Conservation (phyloP, 805 yeast genomes). For the Metschnikowia lochheadii region DNA sequence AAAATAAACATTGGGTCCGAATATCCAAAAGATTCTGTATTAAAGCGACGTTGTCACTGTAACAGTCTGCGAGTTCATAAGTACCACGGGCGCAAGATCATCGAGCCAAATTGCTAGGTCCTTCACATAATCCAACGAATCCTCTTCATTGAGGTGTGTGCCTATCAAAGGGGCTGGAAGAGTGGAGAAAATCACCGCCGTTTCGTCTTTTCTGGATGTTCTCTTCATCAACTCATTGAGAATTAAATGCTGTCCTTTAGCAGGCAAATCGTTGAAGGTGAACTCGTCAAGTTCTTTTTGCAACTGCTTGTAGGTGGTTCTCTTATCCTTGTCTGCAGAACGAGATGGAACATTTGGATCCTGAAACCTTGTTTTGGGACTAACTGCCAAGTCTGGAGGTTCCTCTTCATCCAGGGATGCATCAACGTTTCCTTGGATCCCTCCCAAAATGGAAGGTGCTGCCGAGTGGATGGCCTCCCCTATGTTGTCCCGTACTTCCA, state of each 20-base stretch:
- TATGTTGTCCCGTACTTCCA: neutral
- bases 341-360: neutral
- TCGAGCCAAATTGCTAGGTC: slow-evolving; percentile 77
- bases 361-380: neutral
- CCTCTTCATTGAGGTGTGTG: slow-evolving; percentile 65
- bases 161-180: slow-evolving; percentile 86
- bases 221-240: slow-evolving; percentile 79
- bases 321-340: slow-evolving; percentile 8
- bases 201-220: slow-evolving; percentile 46
- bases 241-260: slow-evolving; percentile 84
- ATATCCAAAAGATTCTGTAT: neutral
- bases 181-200: slow-evolving; percentile 82
- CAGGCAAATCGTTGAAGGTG: slow-evolving; percentile 84
- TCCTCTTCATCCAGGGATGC: slow-evolving; percentile 1
- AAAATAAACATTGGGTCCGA: too few species aligned
- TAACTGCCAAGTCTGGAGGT: neutral
- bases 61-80: slow-evolving; percentile 88
- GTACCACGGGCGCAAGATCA: slow-evolving; percentile 74
- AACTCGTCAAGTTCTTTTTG: slow-evolving; percentile 35
- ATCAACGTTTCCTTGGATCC: neutral
- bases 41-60: slow-evolving; percentile 92
- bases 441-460: slow-evolving; percentile 1
- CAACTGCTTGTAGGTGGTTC: slow-evolving; percentile 29
- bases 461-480: slow-evolving; percentile 2
- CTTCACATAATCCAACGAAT: slow-evolving; percentile 69